phyloP scores from a whole-genome alignment of 2,329 filamentous ascomycete genomes.

The Epichloe sp. region DNA sequence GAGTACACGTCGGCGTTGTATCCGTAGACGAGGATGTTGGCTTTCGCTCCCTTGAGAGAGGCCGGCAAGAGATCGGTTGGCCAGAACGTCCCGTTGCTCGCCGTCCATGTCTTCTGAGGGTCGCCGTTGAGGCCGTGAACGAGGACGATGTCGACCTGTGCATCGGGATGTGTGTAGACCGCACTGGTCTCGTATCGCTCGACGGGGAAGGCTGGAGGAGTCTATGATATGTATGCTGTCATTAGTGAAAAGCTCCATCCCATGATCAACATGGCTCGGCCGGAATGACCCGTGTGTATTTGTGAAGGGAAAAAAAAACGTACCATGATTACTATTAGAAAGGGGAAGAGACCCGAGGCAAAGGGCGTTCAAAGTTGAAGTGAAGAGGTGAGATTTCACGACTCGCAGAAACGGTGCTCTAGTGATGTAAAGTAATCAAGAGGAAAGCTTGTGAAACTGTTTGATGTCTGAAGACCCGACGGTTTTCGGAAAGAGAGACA shows the following conservation, averaged over 20 bases:
- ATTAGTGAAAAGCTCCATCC: not conserved
- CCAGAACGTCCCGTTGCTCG: conserved; percentile 50
- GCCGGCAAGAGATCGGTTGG: conserved; percentile 52
- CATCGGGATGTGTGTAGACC: conserved; percentile 45
- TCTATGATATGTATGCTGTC: not conserved
- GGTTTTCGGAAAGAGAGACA: not conserved
- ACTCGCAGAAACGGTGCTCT: not conserved
- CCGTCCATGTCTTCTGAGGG: conserved; percentile 47
- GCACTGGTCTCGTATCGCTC: conserved; percentile 43
- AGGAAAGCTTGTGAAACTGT: not conserved
- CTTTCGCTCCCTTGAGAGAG: conserved; percentile 41
- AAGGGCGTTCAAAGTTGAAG: not conserved
- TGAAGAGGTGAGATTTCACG: not conserved
- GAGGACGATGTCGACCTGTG: conserved; percentile 52
- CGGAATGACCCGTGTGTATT: not conserved
- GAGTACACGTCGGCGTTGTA: conserved; percentile 57
- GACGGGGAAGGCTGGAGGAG: conserved; percentile 5
- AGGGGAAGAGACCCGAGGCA: not conserved
- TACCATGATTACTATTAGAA: not conserved
- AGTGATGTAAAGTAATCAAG: not conserved
- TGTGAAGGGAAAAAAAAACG: not conserved
- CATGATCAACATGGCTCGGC: not conserved
- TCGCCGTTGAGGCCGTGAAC: conserved; percentile 59
- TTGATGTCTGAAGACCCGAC: not conserved
- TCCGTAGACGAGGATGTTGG: conserved; percentile 58